Evolutionary conservation across 345 rosid genomes (phyloP), one percentile per base, ranked within the genome.

Genomic region (Brassica rapa): DNA sequence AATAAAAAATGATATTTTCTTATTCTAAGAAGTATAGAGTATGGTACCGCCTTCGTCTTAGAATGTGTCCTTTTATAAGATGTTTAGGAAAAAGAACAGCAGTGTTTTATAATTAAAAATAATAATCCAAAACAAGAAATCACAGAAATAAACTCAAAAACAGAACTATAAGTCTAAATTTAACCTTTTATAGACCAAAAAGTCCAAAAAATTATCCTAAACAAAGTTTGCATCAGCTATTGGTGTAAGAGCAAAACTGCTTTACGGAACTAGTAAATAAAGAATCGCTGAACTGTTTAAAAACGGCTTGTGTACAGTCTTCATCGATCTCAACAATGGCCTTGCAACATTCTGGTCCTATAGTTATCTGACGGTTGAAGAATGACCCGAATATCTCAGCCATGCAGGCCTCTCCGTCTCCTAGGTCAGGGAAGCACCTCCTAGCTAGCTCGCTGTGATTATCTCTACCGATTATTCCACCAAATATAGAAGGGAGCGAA

Each of bases 321-420:
- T 37, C 32, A 4, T 70, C 70, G 5, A 77, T 63, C 43, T 51
- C 76, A 62, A 15, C n/a, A 27, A 77, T 63, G 59, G 81, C 75
- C 32, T 77, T 70, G 71, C 81, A 77, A 25, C 81, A 77, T 37
- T 62, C 70, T 0, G 81, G 75, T 63, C 81, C 64, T 49, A 70
- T 49, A 2, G 43, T 15, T 1, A 70, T 70, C 29, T 53, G 56
- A 23, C 55, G 55, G 43, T 62, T 53, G 41, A 51, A 62, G 75
- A 62, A 77, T 6, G 81, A 77, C 1, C 75, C 81, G 3, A 63
- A 51, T 35, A 77, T 53, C 11, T 77, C 81, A 0, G 64, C 75
- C 21, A 70, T 9, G 65, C 81, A 77, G 19, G 75, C 75, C 33
- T 70, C 75, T 9, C 70, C 75, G 6, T 77, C 81, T 63, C 75